Base-by-base conservation (phyloP, 2,329 filamentous ascomycete genomes). In the Celoporthe dispersa region DNA sequence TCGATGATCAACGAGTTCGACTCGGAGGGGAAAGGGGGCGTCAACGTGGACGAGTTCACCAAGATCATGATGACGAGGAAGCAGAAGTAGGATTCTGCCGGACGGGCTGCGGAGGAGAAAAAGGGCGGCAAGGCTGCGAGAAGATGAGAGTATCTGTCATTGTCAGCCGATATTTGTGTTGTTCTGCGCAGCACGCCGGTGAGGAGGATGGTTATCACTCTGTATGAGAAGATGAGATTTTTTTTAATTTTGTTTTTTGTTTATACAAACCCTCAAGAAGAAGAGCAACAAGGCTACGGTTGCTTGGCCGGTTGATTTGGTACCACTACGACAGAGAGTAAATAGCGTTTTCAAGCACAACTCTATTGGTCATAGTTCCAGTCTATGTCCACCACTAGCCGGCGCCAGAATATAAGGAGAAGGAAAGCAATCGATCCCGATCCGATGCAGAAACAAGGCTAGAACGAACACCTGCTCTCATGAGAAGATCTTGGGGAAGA, bases 1-100 rank as follows among this genome's bases (percentile, higher is more conserved):
- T 94, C 94, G 73, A 99, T 99, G 96, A 96, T 99, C 82, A 94
- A 98, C 77, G 95, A 98, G 81, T 97, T 98, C 83, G 96, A 99
- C 83, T 86, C 98, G 73, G 93, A 97, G 78, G 95, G 94, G 1
- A 97, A 97, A 75, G 94, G 94, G 14, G 94, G 88, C 68, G 90
- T 92, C 9, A 89, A 88, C 73, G 84, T 88, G 74, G 90, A 92
- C 70, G 90, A 92, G 79, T 92, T 92, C 77, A 86, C 90, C 66
- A 87, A 88, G 76, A 88, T 90, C 81, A 87, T 87, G 84, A 83
- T 80, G 77, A 77, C 76, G 8, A 80, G 80, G 73, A 75, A 77
- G 70, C 71, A 73, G 71, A 69, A 71, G 69, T 71, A 73, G 72
- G 68, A 66, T 33, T 65, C 65, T 25, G 57, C 65, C 48, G 28